A percentile compares a stretch with the other conserved stretches of the same genome.
These are phyloP conservation scores for Chaetoscypha palmicola DNA, from an alignment of 2,329 filamentous ascomycete genomes.

Conservation along the genomic window DNA sequence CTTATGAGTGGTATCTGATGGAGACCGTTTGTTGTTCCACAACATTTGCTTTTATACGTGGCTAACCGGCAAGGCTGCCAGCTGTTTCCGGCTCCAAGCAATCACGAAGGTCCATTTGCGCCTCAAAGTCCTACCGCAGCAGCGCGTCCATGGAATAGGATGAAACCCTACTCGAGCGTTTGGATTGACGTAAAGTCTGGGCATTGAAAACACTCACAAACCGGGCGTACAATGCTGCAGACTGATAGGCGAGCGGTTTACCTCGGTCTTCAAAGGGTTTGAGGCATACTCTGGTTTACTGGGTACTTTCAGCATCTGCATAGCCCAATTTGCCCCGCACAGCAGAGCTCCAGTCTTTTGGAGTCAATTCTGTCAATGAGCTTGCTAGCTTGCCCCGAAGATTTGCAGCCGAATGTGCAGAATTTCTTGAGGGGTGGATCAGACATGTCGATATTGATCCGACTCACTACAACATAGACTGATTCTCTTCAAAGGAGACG, in stretches of 20 bases:
- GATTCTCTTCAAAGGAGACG: too few relatives aligned
- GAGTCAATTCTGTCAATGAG: not conserved
- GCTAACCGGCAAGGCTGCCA: slow-evolving; percentile 4
- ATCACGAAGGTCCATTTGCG: not conserved
- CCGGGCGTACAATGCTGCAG: not conserved
- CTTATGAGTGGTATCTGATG: not conserved
- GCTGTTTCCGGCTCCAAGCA: not conserved
- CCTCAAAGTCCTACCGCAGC: slow-evolving; percentile 1
- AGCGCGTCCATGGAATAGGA: not conserved
- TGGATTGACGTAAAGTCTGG: not conserved
- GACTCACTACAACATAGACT: too few relatives aligned
- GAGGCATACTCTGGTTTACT: too few relatives aligned
- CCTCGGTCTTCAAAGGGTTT: not conserved
- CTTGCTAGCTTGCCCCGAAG: not conserved
- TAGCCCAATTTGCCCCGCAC: not conserved
- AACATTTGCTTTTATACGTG: not conserved
- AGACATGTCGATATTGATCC: not conserved
- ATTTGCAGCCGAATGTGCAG: not conserved
- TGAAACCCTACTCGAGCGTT: not conserved
- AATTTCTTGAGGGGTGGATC: not conserved
- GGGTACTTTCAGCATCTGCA: slow-evolving; percentile 1
- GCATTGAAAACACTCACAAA: not conserved
- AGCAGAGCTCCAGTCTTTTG: not conserved
- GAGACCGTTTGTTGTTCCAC: not conserved
- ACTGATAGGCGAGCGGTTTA: not conserved